Percentiles rank a stretch among this genome's conserved stretches.
Evolutionary conservation across 768 basidiomycete species (phyloP).

Genomic region (Leccinum longicurvipes): DNA sequence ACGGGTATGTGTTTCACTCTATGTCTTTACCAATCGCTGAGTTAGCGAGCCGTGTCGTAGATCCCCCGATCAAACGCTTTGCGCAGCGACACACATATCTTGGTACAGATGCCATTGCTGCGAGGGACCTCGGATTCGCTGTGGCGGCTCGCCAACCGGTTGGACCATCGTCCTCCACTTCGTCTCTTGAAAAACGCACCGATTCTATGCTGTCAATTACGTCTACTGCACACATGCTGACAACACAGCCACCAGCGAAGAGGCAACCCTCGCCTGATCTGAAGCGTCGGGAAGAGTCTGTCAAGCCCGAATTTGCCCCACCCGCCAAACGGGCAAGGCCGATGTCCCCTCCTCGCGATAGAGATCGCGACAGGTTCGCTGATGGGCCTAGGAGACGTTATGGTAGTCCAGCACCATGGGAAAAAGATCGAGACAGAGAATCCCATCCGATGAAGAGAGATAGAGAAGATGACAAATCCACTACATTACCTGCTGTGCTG

Average conservation of each 20-base stretch:
- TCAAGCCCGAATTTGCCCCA: conserved; percentile 37
- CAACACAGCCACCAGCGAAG: conserved; percentile 22
- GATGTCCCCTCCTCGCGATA: conserved; percentile 46
- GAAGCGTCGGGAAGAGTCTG: conserved; percentile 43
- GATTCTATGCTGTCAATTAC: conserved; percentile 35
- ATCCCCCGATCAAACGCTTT: conserved; percentile 86
- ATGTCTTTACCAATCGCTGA: background rate
- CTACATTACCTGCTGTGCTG: conserved; percentile 54
- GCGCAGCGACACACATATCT: conserved; percentile 75
- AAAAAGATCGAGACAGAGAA: conserved; percentile 45
- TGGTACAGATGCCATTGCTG: conserved; percentile 84
- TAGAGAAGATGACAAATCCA: conserved; percentile 49
- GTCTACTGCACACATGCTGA: conserved; percentile 26
- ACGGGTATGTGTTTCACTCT: conserved; percentile 49
- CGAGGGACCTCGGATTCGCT: conserved; percentile 83
- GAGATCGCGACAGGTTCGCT: conserved; percentile 46
- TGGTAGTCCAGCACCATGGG: conserved; percentile 40
- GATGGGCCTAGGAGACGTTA: conserved; percentile 38
- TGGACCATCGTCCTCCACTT: conserved; percentile 17
- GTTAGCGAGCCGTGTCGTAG: conserved; percentile 37
- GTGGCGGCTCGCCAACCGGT: conserved; percentile 35
- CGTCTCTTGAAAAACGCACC: conserved; percentile 33
- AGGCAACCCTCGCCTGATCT: conserved; percentile 34
- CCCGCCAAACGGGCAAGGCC: conserved; percentile 44
- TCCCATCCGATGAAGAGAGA: conserved; percentile 36